Conservation (phyloP, 148 eudicot genomes). For the Rhododendron simsii region DNA sequence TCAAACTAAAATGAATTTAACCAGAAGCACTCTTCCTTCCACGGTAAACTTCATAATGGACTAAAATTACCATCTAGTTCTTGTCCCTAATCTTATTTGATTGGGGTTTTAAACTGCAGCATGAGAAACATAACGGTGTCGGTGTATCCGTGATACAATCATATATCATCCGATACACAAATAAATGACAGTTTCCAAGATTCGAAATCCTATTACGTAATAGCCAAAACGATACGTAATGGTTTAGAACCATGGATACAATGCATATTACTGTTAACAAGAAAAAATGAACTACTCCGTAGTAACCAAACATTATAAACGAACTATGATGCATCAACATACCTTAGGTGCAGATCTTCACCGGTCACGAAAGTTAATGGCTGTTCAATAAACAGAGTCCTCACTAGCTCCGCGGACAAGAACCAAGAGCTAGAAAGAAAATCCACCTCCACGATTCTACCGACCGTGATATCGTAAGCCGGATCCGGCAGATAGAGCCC, state of each 20-base stretch:
- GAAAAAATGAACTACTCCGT: no score
- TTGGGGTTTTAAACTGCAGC: not conserved
- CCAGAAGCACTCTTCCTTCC: not conserved
- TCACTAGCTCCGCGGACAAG: conserved; percentile 76
- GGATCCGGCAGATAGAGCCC: conserved; percentile 98
- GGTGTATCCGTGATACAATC: no score
- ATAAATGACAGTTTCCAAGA: no score
- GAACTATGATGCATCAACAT: conserved; percentile 1
- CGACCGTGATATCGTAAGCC: conserved; percentile 79
- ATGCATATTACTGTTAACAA: no score
- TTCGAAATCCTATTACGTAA: no score
- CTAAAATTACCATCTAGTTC: not conserved
- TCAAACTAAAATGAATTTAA: not conserved
- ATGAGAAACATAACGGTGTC: not conserved
- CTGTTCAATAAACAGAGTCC: conserved; percentile 76
- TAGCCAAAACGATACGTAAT: no score
- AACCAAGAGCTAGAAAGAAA: conserved; percentile 98
- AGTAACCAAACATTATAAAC: not conserved
- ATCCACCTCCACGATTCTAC: conserved; percentile 83
- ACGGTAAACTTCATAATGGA: not conserved
- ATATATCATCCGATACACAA: no score
- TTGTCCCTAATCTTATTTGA: not conserved
- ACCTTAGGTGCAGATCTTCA: conserved; percentile 95
- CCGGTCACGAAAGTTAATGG: conserved; percentile 90
- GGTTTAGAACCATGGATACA: no score